Base-by-base conservation (phyloP, 176 grass and related monocot genomes). In the Hsuehochloa calcarea region DNA sequence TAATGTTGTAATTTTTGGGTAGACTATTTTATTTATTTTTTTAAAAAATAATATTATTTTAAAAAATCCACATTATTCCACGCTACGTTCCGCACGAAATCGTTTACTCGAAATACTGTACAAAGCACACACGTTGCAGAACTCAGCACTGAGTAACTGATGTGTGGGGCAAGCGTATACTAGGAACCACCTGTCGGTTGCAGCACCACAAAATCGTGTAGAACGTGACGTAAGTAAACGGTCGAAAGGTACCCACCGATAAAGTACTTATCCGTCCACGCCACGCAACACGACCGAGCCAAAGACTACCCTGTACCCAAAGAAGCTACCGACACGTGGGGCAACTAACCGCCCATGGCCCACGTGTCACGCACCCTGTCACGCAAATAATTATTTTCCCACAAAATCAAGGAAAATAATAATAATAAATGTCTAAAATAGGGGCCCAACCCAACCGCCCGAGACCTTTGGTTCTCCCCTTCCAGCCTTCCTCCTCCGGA, bases 341-440 rank as follows among this genome's bases (percentile, higher is more conserved):
- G 3, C 41, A 3, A 0, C 0, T 0, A 1, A 1, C 1, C 6
- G 0, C 0, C 0, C 0, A 1, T 10, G 60, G 17, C 77, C 77
- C 59, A 49, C 77, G 49, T 64, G 77, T 22, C 77, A 79, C 0
- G 11, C 4, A 34, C 5, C 14, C 20, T 22, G 29, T 4, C 3
- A 2, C 10, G 41, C 20, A 79, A 47, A 3, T 50, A 25, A 15
- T 1, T 70, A 52, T 66, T 55, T 25, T 22, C 1, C 10, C 34
- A 49, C 17, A 5, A 17, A 17, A 26, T 4, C 15, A 12, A 65
- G 0, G 4, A 41, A 20, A 65, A 66, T 49, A 49, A 49, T 17
- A 20, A 26, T 9, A 25, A 35, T 22, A 10, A 72, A 61, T 6
- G 19, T 26, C 80, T 14, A 79, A 79, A 79, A 88, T 73, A 46